These are phyloP conservation scores for Quercus glauca DNA, from an alignment of 306 rosid genomes.

Conservation along the genomic window DNA sequence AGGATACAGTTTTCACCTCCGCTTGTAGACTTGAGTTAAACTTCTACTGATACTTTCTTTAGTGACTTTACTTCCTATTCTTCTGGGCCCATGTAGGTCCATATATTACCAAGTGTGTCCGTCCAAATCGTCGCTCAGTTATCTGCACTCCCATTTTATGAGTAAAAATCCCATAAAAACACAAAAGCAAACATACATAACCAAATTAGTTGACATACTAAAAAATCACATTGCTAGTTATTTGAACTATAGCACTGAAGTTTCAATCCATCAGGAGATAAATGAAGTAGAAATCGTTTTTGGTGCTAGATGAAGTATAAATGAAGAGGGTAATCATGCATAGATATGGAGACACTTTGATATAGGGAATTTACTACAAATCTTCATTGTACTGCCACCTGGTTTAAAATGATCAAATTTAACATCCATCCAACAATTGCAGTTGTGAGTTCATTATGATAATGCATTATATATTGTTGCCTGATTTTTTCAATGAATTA, in stretches of 20 bases:
- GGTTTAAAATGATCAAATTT: neutral
- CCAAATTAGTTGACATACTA: neutral
- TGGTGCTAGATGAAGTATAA: neutral
- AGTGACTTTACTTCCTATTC: constrained; percentile 48
- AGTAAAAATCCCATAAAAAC: constrained; percentile 15
- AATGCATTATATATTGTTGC: neutral
- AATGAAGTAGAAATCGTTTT: neutral
- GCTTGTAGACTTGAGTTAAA: constrained; percentile 24
- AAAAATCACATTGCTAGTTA: constrained; percentile 5
- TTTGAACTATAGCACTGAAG: constrained; percentile 2
- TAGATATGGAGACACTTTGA: neutral
- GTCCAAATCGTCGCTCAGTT: constrained; percentile 82
- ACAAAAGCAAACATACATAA: neutral
- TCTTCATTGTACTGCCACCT: neutral
- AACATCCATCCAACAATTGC: neutral
- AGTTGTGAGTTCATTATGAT: neutral
- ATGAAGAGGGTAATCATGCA: neutral
- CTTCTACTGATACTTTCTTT: constrained; percentile 24
- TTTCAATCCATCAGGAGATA: neutral
- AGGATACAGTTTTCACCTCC: constrained; percentile 16
- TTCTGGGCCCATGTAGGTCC: constrained; percentile 96
- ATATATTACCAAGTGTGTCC: constrained; percentile 81
- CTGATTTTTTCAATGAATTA: neutral
- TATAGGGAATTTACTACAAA: neutral
- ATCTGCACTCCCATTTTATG: constrained; percentile 50